These are phyloP conservation scores for Microdochium trichocladiopsis DNA, from an alignment of 2,329 filamentous ascomycete species.

Conservation along the genomic window DNA sequence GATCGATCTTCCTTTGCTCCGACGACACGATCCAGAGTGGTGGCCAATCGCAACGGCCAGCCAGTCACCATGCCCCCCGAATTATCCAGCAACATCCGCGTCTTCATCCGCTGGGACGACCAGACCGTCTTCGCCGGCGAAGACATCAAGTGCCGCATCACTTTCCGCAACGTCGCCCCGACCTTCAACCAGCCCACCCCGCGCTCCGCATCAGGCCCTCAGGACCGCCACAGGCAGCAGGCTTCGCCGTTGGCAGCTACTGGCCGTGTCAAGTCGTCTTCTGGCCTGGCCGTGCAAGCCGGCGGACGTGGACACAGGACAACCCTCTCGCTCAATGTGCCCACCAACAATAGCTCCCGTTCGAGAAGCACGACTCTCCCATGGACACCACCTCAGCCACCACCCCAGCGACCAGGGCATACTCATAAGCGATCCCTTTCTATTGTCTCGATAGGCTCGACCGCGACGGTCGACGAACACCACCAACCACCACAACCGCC, in stretches of 20 bases:
- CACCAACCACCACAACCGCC: slow-evolving; percentile 17
- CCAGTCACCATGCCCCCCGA: slow-evolving; percentile 39
- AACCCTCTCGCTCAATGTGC: slow-evolving; percentile 56
- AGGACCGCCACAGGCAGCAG: slow-evolving; percentile 22
- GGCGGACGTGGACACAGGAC: slow-evolving; percentile 55
- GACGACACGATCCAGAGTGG: background rate
- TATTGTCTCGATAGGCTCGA: slow-evolving; percentile 69
- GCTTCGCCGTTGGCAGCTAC: slow-evolving; percentile 33
- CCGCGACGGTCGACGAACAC: slow-evolving; percentile 38
- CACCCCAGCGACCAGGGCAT: slow-evolving; percentile 34
- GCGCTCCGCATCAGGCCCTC: slow-evolving; percentile 16
- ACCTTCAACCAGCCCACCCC: slow-evolving; percentile 25
- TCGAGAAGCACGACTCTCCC: slow-evolving; percentile 39
- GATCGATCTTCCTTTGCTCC: background rate
- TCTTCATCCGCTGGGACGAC: slow-evolving; percentile 92
- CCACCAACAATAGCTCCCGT: slow-evolving; percentile 32
- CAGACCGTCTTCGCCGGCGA: slow-evolving; percentile 95
- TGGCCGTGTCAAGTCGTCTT: slow-evolving; percentile 30
- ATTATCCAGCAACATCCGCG: slow-evolving; percentile 67
- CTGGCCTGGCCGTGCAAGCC: slow-evolving; percentile 38
- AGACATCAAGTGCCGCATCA: slow-evolving; percentile 91
- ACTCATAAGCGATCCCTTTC: slow-evolving; percentile 71
- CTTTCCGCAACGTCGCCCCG: slow-evolving; percentile 78
- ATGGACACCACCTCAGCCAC: slow-evolving; percentile 26
- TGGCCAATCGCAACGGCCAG: background rate